Percentiles rank a stretch among this genome's conserved stretches.
Evolutionary conservation across 257 asterid species (phyloP).

Genomic region (Paraleonurus japonicus): DNA sequence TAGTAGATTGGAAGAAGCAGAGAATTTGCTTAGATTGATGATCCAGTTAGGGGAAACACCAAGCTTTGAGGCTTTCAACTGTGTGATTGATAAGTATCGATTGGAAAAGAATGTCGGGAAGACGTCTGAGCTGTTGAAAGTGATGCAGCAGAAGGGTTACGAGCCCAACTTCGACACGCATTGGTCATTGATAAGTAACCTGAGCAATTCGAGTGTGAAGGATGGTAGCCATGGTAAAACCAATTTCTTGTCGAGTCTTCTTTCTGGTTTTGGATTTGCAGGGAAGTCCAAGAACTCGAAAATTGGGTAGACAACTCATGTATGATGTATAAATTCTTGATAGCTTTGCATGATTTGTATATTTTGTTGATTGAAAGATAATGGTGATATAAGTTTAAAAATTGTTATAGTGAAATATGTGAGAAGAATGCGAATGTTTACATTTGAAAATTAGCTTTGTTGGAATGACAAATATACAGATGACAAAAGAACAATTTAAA

Average conservation of each 20-base stretch:
- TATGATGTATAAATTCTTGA: background rate
- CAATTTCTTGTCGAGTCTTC: conserved; percentile 64
- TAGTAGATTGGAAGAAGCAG: conserved; percentile 60
- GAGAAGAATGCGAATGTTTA: no score
- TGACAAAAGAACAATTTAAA: no score
- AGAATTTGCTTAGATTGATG: conserved; percentile 50
- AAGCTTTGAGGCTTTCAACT: conserved; percentile 49
- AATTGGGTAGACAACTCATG: background rate
- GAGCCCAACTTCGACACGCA: conserved; percentile 83
- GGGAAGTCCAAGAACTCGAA: conserved; percentile 2
- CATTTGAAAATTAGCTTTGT: no score
- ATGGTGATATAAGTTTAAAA: background rate
- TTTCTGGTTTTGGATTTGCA: conserved; percentile 55
- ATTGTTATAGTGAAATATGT: no score
- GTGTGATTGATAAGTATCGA: conserved; percentile 49
- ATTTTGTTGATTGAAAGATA: background rate
- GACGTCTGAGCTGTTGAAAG: conserved; percentile 49
- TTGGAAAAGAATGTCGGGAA: conserved; percentile 42
- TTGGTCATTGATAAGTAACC: conserved; percentile 75
- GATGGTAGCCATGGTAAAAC: conserved; percentile 24
- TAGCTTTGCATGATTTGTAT: no score
- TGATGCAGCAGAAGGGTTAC: conserved; percentile 74
- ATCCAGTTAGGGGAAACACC: conserved; percentile 62
- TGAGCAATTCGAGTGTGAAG: conserved; percentile 43
- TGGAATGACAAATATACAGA: no score